Percentiles rank a stretch among this genome's conserved stretches.
These are phyloP conservation scores for Fusarium devonianum DNA, from an alignment of 2,329 filamentous ascomycete genomes.

Conservation along the genomic window DNA sequence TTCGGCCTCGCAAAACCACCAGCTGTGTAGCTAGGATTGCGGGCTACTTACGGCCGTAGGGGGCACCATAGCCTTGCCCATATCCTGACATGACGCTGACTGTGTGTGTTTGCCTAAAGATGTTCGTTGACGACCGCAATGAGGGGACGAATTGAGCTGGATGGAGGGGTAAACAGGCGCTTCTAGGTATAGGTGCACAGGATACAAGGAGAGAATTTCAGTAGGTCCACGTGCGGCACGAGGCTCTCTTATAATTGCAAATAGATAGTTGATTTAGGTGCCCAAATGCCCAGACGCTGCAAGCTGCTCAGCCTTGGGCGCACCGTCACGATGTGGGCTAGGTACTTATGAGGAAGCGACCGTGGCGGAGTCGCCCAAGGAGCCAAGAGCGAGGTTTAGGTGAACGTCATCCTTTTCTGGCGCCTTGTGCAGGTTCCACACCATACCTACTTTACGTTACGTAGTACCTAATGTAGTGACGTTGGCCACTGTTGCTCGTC, in stretches of 20 bases:
- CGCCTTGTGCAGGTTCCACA: constrained; percentile 6
- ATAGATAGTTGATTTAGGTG: neutral
- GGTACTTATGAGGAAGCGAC: neutral
- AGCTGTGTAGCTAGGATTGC: neutral
- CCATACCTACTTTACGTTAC: too few relatives aligned
- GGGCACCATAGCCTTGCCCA: constrained; percentile 43
- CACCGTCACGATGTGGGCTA: constrained; percentile 29
- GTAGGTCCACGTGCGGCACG: constrained; percentile 15
- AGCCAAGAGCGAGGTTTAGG: constrained; percentile 11
- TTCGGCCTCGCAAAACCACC: constrained; percentile 1
- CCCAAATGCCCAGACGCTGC: constrained; percentile 16
- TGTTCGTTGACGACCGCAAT: constrained; percentile 8
- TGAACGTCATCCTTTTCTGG: constrained; percentile 29
- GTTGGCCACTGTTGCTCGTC: too few relatives aligned
- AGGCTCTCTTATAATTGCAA: constrained; percentile 27
- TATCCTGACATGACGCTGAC: constrained; percentile 47
- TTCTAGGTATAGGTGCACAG: too few relatives aligned
- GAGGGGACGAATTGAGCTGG: constrained; percentile 4
- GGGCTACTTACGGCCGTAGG: constrained; percentile 47
- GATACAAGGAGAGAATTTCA: constrained; percentile 5
- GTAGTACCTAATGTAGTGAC: too few relatives aligned
- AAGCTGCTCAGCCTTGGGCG: constrained; percentile 33
- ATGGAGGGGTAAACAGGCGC: constrained; percentile 12
- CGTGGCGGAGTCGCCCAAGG: constrained; percentile 26
- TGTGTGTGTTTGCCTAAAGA: neutral